phyloP scores from a whole-genome alignment of 2,329 filamentous ascomycete genomes.

The Rhinocladiella similis region DNA sequence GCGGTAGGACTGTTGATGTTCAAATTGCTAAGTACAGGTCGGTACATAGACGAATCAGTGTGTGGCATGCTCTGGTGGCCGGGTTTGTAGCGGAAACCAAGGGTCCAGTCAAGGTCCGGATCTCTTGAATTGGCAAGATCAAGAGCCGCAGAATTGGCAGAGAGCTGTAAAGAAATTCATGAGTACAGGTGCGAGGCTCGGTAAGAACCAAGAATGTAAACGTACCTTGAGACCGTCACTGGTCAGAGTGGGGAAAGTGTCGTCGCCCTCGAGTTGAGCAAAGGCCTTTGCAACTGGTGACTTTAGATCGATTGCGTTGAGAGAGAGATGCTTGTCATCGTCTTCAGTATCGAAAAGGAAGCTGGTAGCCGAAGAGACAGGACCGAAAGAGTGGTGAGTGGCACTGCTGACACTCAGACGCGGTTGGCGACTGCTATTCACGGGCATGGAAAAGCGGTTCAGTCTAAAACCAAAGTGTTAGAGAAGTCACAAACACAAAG shows the following conservation, averaged over 20 bases:
- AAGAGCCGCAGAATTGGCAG: slow-evolving; percentile 76
- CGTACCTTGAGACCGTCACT: slow-evolving; percentile 44
- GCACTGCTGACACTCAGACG: slow-evolving; percentile 19
- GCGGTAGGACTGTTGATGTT: slow-evolving; percentile 33
- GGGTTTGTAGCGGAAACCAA: slow-evolving; percentile 68
- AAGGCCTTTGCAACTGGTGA: slow-evolving; percentile 69
- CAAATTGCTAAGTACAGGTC: slow-evolving; percentile 36
- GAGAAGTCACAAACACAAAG: slow-evolving; percentile 8
- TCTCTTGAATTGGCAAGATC: slow-evolving; percentile 74
- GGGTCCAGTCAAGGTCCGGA: slow-evolving; percentile 64
- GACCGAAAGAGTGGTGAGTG: slow-evolving; percentile 49
- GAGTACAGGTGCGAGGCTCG: slow-evolving; percentile 2
- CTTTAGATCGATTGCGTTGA: slow-evolving; percentile 33
- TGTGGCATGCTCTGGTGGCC: slow-evolving; percentile 60
- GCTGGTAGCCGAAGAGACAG: slow-evolving; percentile 67
- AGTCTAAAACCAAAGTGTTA: slow-evolving; percentile 52
- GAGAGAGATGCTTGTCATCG: slow-evolving; percentile 60
- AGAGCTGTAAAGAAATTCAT: slow-evolving; percentile 61
- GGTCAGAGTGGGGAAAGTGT: slow-evolving; percentile 78
- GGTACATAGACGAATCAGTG: slow-evolving; percentile 48
- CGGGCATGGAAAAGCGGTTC: slow-evolving; percentile 93
- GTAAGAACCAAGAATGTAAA: neutral
- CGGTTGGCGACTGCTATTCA: slow-evolving; percentile 52
- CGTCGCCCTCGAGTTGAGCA: slow-evolving; percentile 71
- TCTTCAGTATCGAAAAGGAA: slow-evolving; percentile 79